Evolutionary conservation across 108 stramenopile genomes (phyloP).

Genomic region (Chaetoceros muelleri): DNA sequence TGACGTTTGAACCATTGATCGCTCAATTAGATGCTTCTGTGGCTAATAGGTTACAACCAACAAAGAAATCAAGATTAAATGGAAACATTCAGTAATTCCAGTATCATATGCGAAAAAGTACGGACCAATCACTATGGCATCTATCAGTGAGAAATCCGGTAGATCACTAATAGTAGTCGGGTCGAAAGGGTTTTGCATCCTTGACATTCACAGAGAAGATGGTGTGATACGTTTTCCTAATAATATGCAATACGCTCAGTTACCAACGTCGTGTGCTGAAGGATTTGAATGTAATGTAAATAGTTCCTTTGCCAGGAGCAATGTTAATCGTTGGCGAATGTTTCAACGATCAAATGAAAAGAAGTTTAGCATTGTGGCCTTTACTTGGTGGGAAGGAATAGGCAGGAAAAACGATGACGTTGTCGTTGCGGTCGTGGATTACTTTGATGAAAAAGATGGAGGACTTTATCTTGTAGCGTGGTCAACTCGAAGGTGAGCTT

Average conservation of each 20-base stretch:
- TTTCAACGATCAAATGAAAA: conserved; percentile 4
- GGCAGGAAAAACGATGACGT: neutral
- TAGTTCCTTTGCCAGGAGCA: neutral
- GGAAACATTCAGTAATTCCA: neutral
- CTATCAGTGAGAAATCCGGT: neutral
- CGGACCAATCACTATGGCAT: neutral
- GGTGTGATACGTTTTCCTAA: neutral
- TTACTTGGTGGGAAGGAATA: conserved; percentile 4
- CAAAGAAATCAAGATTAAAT: neutral
- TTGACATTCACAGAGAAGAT: neutral
- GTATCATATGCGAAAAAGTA: neutral
- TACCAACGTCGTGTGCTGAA: neutral
- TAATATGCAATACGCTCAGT: neutral
- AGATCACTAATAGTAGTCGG: neutral
- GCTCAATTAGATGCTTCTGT: no score
- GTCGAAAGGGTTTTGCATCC: conserved; percentile 1
- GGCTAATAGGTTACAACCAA: neutral
- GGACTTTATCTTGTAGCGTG: neutral
- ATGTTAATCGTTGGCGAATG: neutral
- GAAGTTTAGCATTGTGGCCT: neutral
- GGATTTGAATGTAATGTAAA: neutral
- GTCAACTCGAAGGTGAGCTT: neutral
- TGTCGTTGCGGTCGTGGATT: neutral
- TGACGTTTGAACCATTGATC: no score
- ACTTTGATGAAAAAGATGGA: neutral